Conservation (phyloP, 2,329 filamentous ascomycete species). For the Fusarium sororula region DNA sequence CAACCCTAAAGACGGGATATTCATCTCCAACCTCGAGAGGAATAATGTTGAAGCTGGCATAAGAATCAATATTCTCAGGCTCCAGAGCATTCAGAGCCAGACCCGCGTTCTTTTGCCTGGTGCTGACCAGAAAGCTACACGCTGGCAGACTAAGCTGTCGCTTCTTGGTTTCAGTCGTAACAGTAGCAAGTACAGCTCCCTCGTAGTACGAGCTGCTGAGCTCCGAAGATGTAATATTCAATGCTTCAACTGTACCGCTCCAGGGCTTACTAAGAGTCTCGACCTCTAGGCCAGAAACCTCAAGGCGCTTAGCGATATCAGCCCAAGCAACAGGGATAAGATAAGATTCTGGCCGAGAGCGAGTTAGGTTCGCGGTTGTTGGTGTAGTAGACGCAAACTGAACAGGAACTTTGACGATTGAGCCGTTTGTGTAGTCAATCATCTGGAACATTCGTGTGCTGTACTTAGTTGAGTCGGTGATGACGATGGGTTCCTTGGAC, state of each 20-base stretch:
- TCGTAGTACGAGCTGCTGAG: slow-evolving; percentile 41
- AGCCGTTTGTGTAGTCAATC: slow-evolving; percentile 41
- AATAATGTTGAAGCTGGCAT: slow-evolving; percentile 44
- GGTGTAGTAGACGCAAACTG: slow-evolving; percentile 45
- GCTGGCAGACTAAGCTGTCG: slow-evolving; percentile 38
- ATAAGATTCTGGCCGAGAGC: slow-evolving; percentile 44
- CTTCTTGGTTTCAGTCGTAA: slow-evolving; percentile 29
- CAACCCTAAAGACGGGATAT: slow-evolving; percentile 44
- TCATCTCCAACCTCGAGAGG: slow-evolving; percentile 43
- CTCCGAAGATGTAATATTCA: slow-evolving; percentile 37
- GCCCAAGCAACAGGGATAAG: slow-evolving; percentile 44
- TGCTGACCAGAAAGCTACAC: slow-evolving; percentile 46
- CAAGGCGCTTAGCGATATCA: slow-evolving; percentile 41
- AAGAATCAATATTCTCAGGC: slow-evolving; percentile 48
- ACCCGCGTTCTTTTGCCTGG: slow-evolving; percentile 46
- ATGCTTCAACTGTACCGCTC: slow-evolving; percentile 41
- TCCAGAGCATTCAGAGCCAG: slow-evolving; percentile 44
- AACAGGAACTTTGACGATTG: slow-evolving; percentile 41
- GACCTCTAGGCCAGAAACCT: slow-evolving; percentile 39
- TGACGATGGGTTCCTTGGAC: slow-evolving; percentile 41
- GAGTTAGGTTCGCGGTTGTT: slow-evolving; percentile 41
- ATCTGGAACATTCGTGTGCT: slow-evolving; percentile 38
- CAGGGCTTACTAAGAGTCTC: slow-evolving; percentile 35
- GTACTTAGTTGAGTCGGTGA: slow-evolving; percentile 40
- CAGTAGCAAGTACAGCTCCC: slow-evolving; percentile 37